phyloP scores from a whole-genome alignment of 148 eudicot species.

The Rhododendron kiyosumense region DNA sequence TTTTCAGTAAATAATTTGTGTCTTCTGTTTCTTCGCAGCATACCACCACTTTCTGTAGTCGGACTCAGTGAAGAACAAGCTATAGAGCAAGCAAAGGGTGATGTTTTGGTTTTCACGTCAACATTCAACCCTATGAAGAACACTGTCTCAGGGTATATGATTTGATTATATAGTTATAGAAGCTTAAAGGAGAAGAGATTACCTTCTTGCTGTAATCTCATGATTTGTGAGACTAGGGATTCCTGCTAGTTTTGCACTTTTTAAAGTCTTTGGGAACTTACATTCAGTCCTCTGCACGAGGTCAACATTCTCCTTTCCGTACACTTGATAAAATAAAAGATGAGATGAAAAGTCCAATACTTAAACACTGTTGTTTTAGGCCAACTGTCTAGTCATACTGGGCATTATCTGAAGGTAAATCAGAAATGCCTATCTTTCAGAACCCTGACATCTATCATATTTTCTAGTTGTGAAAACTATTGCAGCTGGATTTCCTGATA shows the following conservation, averaged over 20 bases:
- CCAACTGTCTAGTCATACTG: background rate
- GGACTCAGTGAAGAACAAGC: slow-evolving; percentile 97
- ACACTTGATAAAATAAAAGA: background rate
- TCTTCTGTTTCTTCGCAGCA: slow-evolving; percentile 47
- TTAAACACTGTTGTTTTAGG: background rate
- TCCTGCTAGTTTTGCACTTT: background rate
- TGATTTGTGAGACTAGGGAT: background rate
- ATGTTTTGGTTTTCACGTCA: slow-evolving; percentile 76
- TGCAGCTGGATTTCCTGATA: background rate
- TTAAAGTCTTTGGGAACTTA: background rate
- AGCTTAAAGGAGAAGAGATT: background rate
- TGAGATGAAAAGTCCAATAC: background rate
- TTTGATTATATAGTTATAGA: background rate
- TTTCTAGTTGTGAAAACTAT: background rate
- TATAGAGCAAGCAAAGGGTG: slow-evolving; percentile 79
- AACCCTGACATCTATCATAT: background rate
- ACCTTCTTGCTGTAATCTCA: background rate
- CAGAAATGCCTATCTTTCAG: background rate
- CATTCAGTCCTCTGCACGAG: background rate
- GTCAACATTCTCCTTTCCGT: background rate
- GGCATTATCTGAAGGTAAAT: background rate
- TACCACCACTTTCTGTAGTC: slow-evolving; percentile 93
- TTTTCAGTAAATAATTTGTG: background rate
- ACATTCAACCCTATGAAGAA: slow-evolving; percentile 95
- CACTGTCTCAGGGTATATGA: slow-evolving; percentile 77